phyloP scores from a whole-genome alignment of 2,329 filamentous ascomycete genomes.

The Ascochyta rabiei region DNA sequence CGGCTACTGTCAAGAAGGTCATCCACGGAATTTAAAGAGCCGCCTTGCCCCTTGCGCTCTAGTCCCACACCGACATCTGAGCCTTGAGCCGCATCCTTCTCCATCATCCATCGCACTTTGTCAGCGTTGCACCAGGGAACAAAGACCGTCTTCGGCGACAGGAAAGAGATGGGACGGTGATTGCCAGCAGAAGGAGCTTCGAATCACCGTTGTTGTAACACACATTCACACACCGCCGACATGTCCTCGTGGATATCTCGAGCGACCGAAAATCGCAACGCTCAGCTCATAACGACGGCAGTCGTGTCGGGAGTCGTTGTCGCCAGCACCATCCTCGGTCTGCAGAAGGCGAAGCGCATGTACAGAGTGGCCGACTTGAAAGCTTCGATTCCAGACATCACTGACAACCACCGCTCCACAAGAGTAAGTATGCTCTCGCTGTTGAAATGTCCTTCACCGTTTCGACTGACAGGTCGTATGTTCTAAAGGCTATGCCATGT shows the following conservation, averaged over 20 bases:
- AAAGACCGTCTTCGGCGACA: not conserved
- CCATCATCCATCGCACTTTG: not conserved
- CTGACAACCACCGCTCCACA: conserved; percentile 57
- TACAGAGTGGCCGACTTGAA: conserved; percentile 64
- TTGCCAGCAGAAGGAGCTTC: not conserved
- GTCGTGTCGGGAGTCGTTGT: conserved; percentile 59
- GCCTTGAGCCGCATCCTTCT: conserved; percentile 10
- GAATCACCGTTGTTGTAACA: not conserved
- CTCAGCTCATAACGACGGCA: conserved; percentile 74
- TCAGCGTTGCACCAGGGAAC: not conserved
- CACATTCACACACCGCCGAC: conserved; percentile 1
- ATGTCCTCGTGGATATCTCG: conserved; percentile 57
- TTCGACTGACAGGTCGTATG: too few species aligned
- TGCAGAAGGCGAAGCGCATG: conserved; percentile 61
- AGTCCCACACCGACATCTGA: conserved; percentile 15
- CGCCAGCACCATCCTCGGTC: conserved; percentile 61
- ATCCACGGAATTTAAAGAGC: conserved; percentile 11
- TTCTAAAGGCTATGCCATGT: too few species aligned
- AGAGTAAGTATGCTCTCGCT: conserved; percentile 49
- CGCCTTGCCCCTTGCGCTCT: conserved; percentile 5
- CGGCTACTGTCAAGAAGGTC: conserved; percentile 6
- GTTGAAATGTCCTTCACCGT: too few species aligned
- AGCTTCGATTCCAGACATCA: conserved; percentile 64
- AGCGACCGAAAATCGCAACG: conserved; percentile 53
- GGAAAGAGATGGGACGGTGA: conserved; percentile 6